Conservation (phyloP, 352 stramenopile genomes). For the Phytophthora aleatoria region DNA sequence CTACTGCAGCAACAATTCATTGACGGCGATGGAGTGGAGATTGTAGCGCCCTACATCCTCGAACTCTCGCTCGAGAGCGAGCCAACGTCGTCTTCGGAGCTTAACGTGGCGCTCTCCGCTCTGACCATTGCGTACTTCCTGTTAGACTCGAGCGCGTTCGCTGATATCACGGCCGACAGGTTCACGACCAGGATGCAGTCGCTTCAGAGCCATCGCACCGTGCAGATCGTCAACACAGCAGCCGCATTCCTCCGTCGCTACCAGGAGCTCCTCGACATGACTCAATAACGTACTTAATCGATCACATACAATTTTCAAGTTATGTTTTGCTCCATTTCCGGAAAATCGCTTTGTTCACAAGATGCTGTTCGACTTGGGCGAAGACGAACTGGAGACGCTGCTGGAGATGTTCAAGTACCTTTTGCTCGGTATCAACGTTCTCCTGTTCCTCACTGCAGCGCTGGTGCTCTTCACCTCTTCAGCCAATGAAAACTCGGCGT, state of each 20-base stretch:
- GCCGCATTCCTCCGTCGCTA: slow-evolving; percentile 43
- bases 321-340: slow-evolving; percentile 5
- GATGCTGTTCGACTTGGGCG: slow-evolving; percentile 29
- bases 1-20: slow-evolving; percentile 64
- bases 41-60: slow-evolving; percentile 52
- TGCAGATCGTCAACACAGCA: slow-evolving; percentile 59
- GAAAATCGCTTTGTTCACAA: slow-evolving; percentile 12
- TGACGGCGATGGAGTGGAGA: slow-evolving; percentile 46
- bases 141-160: slow-evolving; percentile 60
- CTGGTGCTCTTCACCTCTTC: slow-evolving; percentile 39
- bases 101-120: slow-evolving; percentile 60
- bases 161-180: slow-evolving; percentile 40
- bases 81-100: slow-evolving; percentile 18
- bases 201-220: slow-evolving; percentile 37
- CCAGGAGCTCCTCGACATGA: slow-evolving; percentile 45
- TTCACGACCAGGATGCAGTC: slow-evolving; percentile 39
- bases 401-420: slow-evolving; percentile 66
- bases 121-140: slow-evolving; percentile 72
- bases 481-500: background rate
- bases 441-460: slow-evolving; percentile 59
- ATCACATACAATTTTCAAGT: slow-evolving; percentile 27
- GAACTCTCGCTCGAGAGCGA: slow-evolving; percentile 19
- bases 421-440: slow-evolving; percentile 58
- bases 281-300: slow-evolving; percentile 26
- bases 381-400: slow-evolving; percentile 41